These are phyloP conservation scores for Ilyonectria sp. DNA, from an alignment of 2,329 filamentous ascomycete species.

Conservation along the genomic window DNA sequence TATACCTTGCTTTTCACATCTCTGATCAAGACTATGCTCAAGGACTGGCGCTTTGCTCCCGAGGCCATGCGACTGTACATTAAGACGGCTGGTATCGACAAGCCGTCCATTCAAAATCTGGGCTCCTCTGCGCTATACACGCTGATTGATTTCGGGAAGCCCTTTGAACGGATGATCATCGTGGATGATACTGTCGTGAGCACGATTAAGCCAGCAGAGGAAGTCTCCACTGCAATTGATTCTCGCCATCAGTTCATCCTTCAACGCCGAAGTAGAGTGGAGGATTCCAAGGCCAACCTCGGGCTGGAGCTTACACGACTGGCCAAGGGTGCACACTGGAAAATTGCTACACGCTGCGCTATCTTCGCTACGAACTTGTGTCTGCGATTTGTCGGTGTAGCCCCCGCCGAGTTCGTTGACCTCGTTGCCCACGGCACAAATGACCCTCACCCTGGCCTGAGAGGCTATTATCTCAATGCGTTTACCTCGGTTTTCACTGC, in stretches of 20 bases:
- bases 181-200: conserved; percentile 80
- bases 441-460: conserved; percentile 89
- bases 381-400: conserved; percentile 91
- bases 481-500: conserved; percentile 85
- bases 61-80: conserved; percentile 93
- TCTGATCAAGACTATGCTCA: conserved; percentile 86
- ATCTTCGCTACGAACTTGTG: conserved; percentile 93
- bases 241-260: conserved; percentile 79
- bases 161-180: conserved; percentile 88
- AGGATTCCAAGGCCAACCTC: conserved; percentile 85
- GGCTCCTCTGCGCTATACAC: conserved; percentile 86
- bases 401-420: conserved; percentile 85
- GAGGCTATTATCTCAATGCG: conserved; percentile 85
- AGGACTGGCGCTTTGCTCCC: conserved; percentile 96
- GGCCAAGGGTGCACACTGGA: conserved; percentile 91
- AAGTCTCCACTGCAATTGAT: conserved; percentile 73
- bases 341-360: conserved; percentile 90
- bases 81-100: conserved; percentile 89
- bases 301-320: conserved; percentile 85
- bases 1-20: conserved; percentile 93
- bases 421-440: conserved; percentile 87
- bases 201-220: conserved; percentile 77
- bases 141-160: conserved; percentile 92
- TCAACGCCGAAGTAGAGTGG: conserved; percentile 82
- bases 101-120: conserved; percentile 93